Percentiles rank a stretch among this genome's conserved stretches.
These are phyloP conservation scores for Talaromyces sp. DNA, from an alignment of 2,329 filamentous ascomycete species.

Conservation along the genomic window DNA sequence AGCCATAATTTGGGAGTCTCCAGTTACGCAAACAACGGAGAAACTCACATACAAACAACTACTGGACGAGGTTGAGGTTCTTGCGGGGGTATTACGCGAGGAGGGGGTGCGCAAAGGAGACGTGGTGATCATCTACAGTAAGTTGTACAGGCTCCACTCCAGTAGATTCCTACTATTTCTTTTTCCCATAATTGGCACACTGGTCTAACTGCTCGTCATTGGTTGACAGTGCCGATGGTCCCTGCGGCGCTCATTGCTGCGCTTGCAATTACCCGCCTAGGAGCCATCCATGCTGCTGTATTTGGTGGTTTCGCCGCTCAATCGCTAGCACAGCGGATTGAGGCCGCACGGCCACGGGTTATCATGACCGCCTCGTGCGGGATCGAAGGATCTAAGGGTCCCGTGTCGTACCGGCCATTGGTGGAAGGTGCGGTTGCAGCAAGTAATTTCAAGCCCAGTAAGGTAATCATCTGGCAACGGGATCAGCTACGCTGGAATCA, in stretches of 20 bases:
- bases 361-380: conserved; percentile 91
- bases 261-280: conserved; percentile 77
- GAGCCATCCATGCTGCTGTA: conserved; percentile 87
- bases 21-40: conserved; percentile 74
- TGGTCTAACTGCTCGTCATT: neutral
- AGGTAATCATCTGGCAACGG: conserved; percentile 81
- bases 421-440: conserved; percentile 72
- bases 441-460: conserved; percentile 70
- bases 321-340: conserved; percentile 84
- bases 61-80: conserved; percentile 75
- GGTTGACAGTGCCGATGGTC: conserved; percentile 83
- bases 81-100: conserved; percentile 80
- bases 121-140: conserved; percentile 87
- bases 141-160: conserved; percentile 31
- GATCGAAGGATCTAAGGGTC: conserved; percentile 81
- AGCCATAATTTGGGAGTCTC: conserved; percentile 86
- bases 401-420: conserved; percentile 74
- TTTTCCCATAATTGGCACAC: neutral
- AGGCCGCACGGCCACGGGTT: conserved; percentile 72
- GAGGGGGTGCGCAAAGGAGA: conserved; percentile 82
- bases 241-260: conserved; percentile 85
- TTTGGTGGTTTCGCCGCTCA: conserved; percentile 87
- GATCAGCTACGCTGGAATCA: conserved; percentile 74
- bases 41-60: conserved; percentile 75
- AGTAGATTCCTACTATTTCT: neutral